Conservation (phyloP, 495 filamentous ascomycete genomes). For the Penicillium flavigenum region DNA sequence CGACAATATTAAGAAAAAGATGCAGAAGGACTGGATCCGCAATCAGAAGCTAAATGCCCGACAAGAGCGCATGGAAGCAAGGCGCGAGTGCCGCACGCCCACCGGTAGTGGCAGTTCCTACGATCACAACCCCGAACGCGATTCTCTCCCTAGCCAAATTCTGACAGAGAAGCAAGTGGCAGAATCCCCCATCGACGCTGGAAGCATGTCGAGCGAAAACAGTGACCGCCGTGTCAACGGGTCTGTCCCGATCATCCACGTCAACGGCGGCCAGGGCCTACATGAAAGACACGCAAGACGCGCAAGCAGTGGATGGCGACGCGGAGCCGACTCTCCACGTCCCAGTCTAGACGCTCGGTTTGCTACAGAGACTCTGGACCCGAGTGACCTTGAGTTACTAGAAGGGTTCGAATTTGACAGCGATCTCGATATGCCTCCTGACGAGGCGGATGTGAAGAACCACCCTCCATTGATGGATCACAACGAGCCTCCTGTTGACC, state of each 20-base stretch:
- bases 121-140: slow-evolving; percentile 9
- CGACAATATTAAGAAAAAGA: slow-evolving; percentile 40
- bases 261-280: slow-evolving; percentile 34
- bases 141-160: slow-evolving; percentile 18
- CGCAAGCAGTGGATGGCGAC: slow-evolving; percentile 11
- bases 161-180: slow-evolving; percentile 25
- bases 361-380: slow-evolving; percentile 24
- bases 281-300: slow-evolving; percentile 23
- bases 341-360: slow-evolving; percentile 33
- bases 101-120: slow-evolving; percentile 15
- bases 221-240: slow-evolving; percentile 24
- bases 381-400: slow-evolving; percentile 32
- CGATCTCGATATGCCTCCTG: slow-evolving; percentile 46
- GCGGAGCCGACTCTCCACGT: slow-evolving; percentile 25
- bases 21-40: slow-evolving; percentile 54
- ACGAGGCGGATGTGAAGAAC: slow-evolving; percentile 24
- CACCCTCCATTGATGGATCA: neutral
- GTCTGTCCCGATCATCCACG: slow-evolving; percentile 34
- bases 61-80: slow-evolving; percentile 33
- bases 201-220: slow-evolving; percentile 22
- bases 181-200: slow-evolving; percentile 30
- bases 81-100: slow-evolving; percentile 15
- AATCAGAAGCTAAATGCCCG: slow-evolving; percentile 51
- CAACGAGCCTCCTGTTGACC: slow-evolving; percentile 42
- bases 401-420: slow-evolving; percentile 52